phyloP scores from a whole-genome alignment of 345 rosid genomes.

The Lumnitzera racemosa region DNA sequence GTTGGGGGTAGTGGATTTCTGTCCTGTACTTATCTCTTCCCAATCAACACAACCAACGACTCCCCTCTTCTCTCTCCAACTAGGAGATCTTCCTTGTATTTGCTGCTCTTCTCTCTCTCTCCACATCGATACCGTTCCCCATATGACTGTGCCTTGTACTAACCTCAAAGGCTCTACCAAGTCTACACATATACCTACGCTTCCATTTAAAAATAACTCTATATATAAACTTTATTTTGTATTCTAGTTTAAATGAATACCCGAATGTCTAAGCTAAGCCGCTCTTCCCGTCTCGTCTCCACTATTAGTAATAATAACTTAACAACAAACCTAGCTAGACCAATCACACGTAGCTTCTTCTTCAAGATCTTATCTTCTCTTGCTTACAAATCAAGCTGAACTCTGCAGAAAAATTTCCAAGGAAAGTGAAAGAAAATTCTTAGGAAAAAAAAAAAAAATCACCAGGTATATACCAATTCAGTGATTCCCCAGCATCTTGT shows the following conservation, averaged over 20 bases:
- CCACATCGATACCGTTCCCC: conserved; percentile 4
- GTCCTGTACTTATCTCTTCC: too few relatives aligned
- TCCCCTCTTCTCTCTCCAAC: conserved; percentile 1
- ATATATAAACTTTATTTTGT: too few relatives aligned
- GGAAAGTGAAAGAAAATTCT: conserved; percentile 35
- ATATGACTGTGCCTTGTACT: neutral
- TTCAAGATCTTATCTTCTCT: conserved; percentile 67
- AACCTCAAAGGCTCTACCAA: too few relatives aligned
- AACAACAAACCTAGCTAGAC: neutral
- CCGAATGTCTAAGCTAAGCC: too few relatives aligned
- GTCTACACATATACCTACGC: too few relatives aligned
- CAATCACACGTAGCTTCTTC: conserved; percentile 45
- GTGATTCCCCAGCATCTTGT: conserved; percentile 8
- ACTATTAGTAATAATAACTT: too few relatives aligned
- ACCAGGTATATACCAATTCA: neutral
- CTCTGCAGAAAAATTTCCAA: conserved; percentile 9
- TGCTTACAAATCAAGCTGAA: conserved; percentile 61
- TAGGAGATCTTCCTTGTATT: conserved; percentile 33
- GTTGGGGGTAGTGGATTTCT: too few relatives aligned
- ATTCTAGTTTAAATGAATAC: too few relatives aligned
- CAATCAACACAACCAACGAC: too few relatives aligned
- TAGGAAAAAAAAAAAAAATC: too few relatives aligned
- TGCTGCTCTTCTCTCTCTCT: conserved; percentile 19
- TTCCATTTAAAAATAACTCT: too few relatives aligned
- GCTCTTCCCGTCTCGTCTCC: too few relatives aligned